Evolutionary conservation across 1,284 basidiomycete species (phyloP).

Genomic region (Fistulinella cinereoalba): DNA sequence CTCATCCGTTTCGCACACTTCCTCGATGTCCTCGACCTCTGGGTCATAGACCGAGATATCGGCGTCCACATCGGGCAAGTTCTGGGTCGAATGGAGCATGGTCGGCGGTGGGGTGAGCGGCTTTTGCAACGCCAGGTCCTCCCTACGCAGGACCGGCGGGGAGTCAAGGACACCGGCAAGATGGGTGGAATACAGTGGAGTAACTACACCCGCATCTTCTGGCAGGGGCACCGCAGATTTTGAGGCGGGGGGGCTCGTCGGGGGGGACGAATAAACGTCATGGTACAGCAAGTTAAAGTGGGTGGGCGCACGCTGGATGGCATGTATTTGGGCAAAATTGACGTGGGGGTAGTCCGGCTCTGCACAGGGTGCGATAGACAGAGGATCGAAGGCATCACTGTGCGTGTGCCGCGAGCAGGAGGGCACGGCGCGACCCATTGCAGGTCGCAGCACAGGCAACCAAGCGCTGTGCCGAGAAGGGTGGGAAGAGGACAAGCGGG

Average conservation of each 20-base stretch:
- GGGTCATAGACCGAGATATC: constrained; percentile 9
- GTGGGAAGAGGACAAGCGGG: constrained; percentile 21
- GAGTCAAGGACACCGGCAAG: constrained; percentile 35
- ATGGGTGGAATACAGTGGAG: constrained; percentile 18
- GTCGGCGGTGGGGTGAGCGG: constrained; percentile 46
- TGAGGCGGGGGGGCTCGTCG: constrained; percentile 35
- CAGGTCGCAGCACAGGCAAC: constrained; percentile 11
- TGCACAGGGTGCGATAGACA: constrained; percentile 18
- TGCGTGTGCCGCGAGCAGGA: constrained; percentile 18
- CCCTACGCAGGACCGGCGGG: constrained; percentile 32
- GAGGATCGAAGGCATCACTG: constrained; percentile 23
- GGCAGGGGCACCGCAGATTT: constrained; percentile 38
- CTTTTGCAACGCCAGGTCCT: constrained; percentile 27
- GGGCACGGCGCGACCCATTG: constrained; percentile 14
- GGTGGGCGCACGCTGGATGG: constrained; percentile 5
- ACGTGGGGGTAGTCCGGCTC: constrained; percentile 13
- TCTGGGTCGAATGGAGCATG: constrained; percentile 35
- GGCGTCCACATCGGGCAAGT: constrained; percentile 34
- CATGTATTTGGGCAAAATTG: constrained; percentile 17
- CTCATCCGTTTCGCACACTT: constrained; percentile 23
- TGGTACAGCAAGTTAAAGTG: constrained; percentile 13
- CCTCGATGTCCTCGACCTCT: constrained; percentile 15
- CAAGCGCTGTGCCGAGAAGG: constrained; percentile 6
- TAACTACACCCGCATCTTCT: constrained; percentile 19
- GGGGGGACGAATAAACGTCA: constrained; percentile 40